Percentiles rank a stretch among this genome's conserved stretches.
These are phyloP conservation scores for Litchi chinensis DNA, from an alignment of 345 rosid species.

Conservation along the genomic window DNA sequence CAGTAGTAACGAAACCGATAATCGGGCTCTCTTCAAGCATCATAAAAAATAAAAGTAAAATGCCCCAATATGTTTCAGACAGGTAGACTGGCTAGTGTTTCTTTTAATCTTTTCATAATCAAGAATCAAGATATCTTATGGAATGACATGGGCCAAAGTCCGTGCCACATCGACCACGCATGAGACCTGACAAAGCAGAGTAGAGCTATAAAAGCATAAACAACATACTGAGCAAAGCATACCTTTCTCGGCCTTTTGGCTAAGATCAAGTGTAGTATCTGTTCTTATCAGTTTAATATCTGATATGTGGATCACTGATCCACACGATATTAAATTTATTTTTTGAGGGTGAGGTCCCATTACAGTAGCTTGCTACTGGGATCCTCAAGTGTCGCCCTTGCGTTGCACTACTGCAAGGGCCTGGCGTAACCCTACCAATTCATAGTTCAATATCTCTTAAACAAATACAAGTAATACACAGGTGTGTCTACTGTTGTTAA, in stretches of 20 bases:
- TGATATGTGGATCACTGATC: constrained; percentile 24
- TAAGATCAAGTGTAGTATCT: constrained; percentile 53
- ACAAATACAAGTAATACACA: too few relatives aligned
- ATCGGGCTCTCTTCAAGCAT: too few relatives aligned
- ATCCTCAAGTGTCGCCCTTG: neutral
- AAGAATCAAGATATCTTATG: too few relatives aligned
- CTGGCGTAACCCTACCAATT: neutral
- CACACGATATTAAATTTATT: constrained; percentile 26
- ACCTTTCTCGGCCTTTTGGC: constrained; percentile 60
- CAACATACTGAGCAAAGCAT: neutral
- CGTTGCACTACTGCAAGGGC: constrained; percentile 14
- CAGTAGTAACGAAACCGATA: too few relatives aligned
- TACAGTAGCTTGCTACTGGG: constrained; percentile 12
- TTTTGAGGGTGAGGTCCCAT: neutral
- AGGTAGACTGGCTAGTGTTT: too few relatives aligned
- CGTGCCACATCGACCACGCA: neutral
- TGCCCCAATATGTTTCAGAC: too few relatives aligned
- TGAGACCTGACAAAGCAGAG: neutral
- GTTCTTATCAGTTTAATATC: constrained; percentile 54
- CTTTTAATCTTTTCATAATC: too few relatives aligned
- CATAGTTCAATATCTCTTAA: neutral
- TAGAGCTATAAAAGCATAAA: too few relatives aligned
- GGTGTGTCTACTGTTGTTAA: too few relatives aligned
- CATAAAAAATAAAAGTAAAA: too few relatives aligned
- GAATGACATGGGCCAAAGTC: too few relatives aligned